Evolutionary conservation across 164 flowering plant genomes (phyloP), one percentile per base, ranked within the genome.

Genomic region (Saururus chinensis): DNA sequence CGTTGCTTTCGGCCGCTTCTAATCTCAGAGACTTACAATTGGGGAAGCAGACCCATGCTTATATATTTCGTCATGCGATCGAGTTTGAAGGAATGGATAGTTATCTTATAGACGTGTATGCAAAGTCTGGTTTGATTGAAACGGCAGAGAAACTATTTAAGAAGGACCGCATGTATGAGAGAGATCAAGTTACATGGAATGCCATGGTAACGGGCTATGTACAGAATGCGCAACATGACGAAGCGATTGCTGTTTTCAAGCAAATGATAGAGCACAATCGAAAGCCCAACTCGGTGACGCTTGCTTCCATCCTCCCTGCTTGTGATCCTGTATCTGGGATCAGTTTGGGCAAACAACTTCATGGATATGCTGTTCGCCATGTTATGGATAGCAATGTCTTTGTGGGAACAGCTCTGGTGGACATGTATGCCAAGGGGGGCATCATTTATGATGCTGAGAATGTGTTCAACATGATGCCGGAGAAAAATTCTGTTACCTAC

Each of bases 131-230:
- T 60, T 56, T 77, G 26, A 72, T 89, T 56, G 60, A 65, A 30
- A 67, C 65, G 59, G 80, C 92, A 48, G 56, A 72, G 71, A 48
- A 26, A 19, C 55, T 89, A 13, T 93, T 93, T 66, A 68, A 72
- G 51, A 64, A 56, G 26, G 65, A 52, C 59, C 23, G 40, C 60
- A 14, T 64, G 37, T 20, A 45, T 58, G 71, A 74, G 60, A 75
- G 74, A 69, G 97, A 93, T 82, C 83, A 66, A 64, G 95, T 92
- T 63, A 81, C 85, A 2, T 93, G 99, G 99, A 93, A 93, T 76
- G 74, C 96, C 35, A 85, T 88, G 84, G 80, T 90, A 51, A 71
- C 95, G 51, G 95, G 91, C 9, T 79, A 81, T 61, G 63, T 78
- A 2, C 99, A 88, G 62, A 86, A 84, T 68, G 89, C 83, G 60